These are phyloP conservation scores for Papiliotrema terrestris DNA, from an alignment of 1,284 basidiomycete species.

Conservation along the genomic window DNA sequence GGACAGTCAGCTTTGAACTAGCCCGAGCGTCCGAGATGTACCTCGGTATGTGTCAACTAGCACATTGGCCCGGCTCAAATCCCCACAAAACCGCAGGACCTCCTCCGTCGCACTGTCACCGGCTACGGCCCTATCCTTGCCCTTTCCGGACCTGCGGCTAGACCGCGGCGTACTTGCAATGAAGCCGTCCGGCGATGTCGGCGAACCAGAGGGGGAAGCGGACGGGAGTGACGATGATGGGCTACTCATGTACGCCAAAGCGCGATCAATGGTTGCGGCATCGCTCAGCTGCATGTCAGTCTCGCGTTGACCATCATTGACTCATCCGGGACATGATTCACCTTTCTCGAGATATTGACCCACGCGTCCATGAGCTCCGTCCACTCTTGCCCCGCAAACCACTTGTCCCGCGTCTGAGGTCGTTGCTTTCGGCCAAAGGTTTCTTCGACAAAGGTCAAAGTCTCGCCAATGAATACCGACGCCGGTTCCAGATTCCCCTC, in stretches of 20 bases:
- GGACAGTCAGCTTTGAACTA: neutral
- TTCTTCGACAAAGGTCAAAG: neutral
- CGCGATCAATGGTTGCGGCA: neutral
- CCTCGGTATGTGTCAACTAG: constrained; percentile 6
- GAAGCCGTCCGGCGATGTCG: neutral
- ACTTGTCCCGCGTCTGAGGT: constrained; percentile 12
- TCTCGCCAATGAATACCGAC: constrained; percentile 3
- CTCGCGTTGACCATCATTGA: no score
- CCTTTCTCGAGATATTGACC: constrained; percentile 39
- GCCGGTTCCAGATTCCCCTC: constrained; percentile 7
- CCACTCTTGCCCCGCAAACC: constrained; percentile 30
- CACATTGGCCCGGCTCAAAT: constrained; percentile 18
- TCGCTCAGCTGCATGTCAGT: no score
- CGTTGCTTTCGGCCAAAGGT: neutral
- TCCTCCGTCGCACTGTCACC: constrained; percentile 10
- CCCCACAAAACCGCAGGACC: constrained; percentile 18
- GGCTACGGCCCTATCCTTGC: neutral
- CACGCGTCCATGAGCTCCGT: constrained; percentile 37
- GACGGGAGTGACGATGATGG: neutral
- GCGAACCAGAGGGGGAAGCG: neutral
- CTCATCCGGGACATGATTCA: constrained; percentile 14
- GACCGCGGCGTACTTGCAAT: neutral
- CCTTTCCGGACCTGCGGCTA: neutral
- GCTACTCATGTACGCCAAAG: neutral
- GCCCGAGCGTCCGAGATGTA: neutral